Evolutionary conservation across 2,329 filamentous ascomycete species (phyloP), one percentile per base, ranked within the genome.

Genomic region (Fusarium sp.): DNA sequence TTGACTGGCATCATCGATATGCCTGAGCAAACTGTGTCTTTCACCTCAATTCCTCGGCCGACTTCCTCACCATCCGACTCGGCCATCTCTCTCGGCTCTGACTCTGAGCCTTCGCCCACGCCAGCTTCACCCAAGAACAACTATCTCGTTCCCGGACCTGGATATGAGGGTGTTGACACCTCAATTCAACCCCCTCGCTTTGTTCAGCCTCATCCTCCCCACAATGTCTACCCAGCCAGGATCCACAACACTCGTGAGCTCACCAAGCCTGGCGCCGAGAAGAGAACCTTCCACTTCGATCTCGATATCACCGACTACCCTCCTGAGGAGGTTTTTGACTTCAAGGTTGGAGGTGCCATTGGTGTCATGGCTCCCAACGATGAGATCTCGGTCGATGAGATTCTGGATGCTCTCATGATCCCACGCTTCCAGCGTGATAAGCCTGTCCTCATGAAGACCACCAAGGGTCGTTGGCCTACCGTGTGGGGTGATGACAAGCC

Each of bases 231-330:
- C 82, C 92, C 94, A 2, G 95, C 95, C n/a, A 94, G 91, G 71
- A 89, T 99, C 50, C 92, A 94, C 82, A 91, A 91, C 76, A 90
- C 94, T 5, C 92, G 96, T 62, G 94, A 97, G 82, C 84, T 99
- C 79, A 99, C 96, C 17, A 92, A 90, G 79, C 86, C 89, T 29
- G 95, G 95, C 27, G 96, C 96, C 9, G 94, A 97, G 86, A 99
- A 99, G 89, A 89, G 95, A 68, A 99, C 96, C 0, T 97, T 95
- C 81, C 96, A 99, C 82, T 98, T 98, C 77, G 96, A 98, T 77
- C 90, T 99, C 47, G 96, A 99, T 77, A 92, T 99, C 54, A 98
- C 95, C 53, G 92, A 97, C 80, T 99, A 99, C 77, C 94, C 96
- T 0, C 88, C 90, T 25, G 94, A 97, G 83, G 92, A 93, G 59